phyloP scores from a whole-genome alignment of 1,284 basidiomycete genomes.

The Sporisorium graminicola region DNA sequence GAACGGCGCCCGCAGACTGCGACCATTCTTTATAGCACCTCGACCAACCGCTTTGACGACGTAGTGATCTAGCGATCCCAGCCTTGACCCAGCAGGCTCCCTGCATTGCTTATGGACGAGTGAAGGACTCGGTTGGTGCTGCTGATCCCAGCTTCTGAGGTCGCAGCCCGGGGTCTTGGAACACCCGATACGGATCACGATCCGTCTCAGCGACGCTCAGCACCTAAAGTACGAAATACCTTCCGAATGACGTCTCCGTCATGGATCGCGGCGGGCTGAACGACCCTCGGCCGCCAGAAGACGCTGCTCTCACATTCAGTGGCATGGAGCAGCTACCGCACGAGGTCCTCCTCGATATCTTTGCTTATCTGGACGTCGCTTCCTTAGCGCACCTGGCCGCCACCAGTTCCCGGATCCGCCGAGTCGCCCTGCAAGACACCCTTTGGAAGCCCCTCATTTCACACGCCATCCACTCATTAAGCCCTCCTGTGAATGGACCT shows the following conservation, averaged over 20 bases:
- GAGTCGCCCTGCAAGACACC: slow-evolving; percentile 29
- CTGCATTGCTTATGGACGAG: background rate
- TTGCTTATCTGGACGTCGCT: slow-evolving; percentile 26
- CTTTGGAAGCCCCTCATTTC: slow-evolving; percentile 41
- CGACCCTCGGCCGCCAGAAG: background rate
- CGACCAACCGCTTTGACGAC: background rate
- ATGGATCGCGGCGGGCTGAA: slow-evolving; percentile 15
- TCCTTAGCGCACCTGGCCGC: slow-evolving; percentile 18
- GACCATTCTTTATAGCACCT: background rate
- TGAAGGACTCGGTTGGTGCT: background rate
- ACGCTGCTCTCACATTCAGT: background rate
- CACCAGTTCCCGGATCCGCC: slow-evolving; percentile 27
- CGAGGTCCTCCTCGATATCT: slow-evolving; percentile 43
- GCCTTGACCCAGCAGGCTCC: background rate
- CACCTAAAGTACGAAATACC: background rate
- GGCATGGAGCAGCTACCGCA: slow-evolving; percentile 30
- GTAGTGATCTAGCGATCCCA: no score
- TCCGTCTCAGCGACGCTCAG: no score
- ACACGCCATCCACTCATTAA: slow-evolving; percentile 20
- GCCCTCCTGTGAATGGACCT: slow-evolving; percentile 25
- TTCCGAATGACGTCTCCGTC: background rate
- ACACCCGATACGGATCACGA: background rate
- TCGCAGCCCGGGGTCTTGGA: background rate
- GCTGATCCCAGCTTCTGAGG: background rate
- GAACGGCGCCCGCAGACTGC: background rate